These are phyloP conservation scores for Puccinia novopanici DNA, from an alignment of 1,284 basidiomycete species.

Conservation along the genomic window DNA sequence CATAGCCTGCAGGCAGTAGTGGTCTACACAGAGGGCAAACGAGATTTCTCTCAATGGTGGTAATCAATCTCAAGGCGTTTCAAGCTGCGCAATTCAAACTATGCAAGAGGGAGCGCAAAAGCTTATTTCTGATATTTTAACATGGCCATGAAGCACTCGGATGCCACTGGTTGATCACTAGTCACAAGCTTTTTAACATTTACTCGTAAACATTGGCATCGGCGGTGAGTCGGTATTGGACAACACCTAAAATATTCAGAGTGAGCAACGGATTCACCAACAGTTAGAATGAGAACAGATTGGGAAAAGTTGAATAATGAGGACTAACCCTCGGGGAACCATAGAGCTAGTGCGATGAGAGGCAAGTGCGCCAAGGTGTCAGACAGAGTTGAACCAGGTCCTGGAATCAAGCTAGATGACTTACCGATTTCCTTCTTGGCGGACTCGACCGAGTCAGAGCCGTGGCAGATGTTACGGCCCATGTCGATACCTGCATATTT, in stretches of 20 bases:
- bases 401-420: constrained; percentile 67
- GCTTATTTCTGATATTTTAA: not conserved
- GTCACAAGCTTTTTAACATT: not conserved
- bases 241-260: constrained; percentile 26
- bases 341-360: constrained; percentile 77
- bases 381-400: constrained; percentile 44
- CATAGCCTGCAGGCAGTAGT: no score
- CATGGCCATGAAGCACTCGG: not conserved
- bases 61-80: not conserved
- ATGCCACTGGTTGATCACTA: not conserved
- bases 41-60: no score
- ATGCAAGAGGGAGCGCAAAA: not conserved
- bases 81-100: not conserved
- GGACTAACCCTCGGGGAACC: constrained; percentile 61
- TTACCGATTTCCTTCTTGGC: constrained; percentile 57
- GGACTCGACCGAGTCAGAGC: constrained; percentile 69
- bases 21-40: no score
- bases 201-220: constrained; percentile 48
- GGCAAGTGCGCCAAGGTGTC: not conserved
- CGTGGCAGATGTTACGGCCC: constrained; percentile 84
- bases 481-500: constrained; percentile 64
- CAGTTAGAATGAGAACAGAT: constrained; percentile 57
- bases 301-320: not conserved
- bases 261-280: not conserved
- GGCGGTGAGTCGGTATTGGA: constrained; percentile 44